phyloP scores from a whole-genome alignment of 768 basidiomycete species.

The Pleurotus tuoliensis region DNA sequence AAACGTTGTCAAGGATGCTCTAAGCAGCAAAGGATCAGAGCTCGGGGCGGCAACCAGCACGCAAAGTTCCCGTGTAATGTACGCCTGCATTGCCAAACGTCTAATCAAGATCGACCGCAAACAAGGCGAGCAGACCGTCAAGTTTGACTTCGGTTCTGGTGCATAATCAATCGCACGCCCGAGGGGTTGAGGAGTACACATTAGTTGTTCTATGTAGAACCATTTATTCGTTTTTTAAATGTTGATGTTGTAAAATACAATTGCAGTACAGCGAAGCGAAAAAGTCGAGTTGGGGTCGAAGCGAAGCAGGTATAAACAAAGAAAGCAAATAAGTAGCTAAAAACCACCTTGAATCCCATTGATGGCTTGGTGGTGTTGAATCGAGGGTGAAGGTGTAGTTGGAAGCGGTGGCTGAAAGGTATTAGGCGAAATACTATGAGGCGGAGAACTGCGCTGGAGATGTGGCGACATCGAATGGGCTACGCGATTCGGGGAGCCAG shows the following conservation, averaged over 20 bases:
- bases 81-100: constrained; percentile 78
- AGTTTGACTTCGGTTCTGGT: constrained; percentile 50
- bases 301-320: background rate
- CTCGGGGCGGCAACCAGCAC: constrained; percentile 27
- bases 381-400: constrained; percentile 49
- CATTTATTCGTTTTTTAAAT: background rate
- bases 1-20: constrained; percentile 55
- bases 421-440: constrained; percentile 48
- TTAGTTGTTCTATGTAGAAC: background rate
- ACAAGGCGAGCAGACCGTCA: constrained; percentile 70
- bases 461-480: constrained; percentile 48
- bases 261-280: background rate
- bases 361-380: constrained; percentile 52
- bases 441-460: constrained; percentile 43
- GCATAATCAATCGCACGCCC: too few species aligned
- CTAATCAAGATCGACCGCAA: constrained; percentile 74
- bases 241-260: constrained; percentile 4
- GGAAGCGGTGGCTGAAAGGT: constrained; percentile 46
- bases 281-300: background rate
- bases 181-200: background rate
- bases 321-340: constrained; percentile 22
- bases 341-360: constrained; percentile 51
- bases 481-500: constrained; percentile 32
- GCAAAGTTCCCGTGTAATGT: constrained; percentile 56
- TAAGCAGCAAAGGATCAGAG: constrained; percentile 38